phyloP scores from a whole-genome alignment of 1,139 yeast species.

The Spathaspora sp. region DNA sequence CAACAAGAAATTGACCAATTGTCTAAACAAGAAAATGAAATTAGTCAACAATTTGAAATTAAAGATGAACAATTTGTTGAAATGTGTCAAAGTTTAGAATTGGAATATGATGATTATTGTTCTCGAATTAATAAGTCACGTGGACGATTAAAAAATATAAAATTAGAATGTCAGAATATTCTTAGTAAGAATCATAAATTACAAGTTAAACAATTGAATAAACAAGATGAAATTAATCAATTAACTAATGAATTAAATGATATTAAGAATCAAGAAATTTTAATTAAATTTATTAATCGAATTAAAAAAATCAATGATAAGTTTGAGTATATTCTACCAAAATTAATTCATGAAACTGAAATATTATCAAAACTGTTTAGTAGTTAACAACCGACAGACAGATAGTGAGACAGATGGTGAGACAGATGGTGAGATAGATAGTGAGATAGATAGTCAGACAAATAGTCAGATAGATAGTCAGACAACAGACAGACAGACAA shows the following conservation, averaged over 20 bases:
- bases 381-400: too few species aligned
- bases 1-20: constrained; percentile 21
- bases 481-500: too few species aligned
- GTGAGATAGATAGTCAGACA: too few species aligned
- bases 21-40: constrained; percentile 17
- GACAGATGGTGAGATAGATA: too few species aligned
- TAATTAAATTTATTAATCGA: constrained; percentile 28
- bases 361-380: constrained; percentile 7
- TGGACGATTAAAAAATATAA: constrained; percentile 22
- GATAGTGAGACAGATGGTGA: too few species aligned
- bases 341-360: constrained; percentile 23
- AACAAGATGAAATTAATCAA: constrained; percentile 26
- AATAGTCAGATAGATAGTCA: too few species aligned
- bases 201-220: constrained; percentile 22
- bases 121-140: constrained; percentile 23
- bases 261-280: constrained; percentile 28
- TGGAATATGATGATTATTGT: constrained; percentile 26
- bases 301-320: constrained; percentile 35
- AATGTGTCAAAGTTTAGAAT: constrained; percentile 26
- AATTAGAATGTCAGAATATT: constrained; percentile 22
- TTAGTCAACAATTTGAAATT: constrained; percentile 18
- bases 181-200: constrained; percentile 29
- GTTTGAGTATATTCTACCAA: constrained; percentile 39
- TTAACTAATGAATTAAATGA: constrained; percentile 29
- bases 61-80: constrained; percentile 21